Evolutionary conservation across 768 basidiomycete genomes (phyloP).

Genomic region (Cystobasidium tubakii): DNA sequence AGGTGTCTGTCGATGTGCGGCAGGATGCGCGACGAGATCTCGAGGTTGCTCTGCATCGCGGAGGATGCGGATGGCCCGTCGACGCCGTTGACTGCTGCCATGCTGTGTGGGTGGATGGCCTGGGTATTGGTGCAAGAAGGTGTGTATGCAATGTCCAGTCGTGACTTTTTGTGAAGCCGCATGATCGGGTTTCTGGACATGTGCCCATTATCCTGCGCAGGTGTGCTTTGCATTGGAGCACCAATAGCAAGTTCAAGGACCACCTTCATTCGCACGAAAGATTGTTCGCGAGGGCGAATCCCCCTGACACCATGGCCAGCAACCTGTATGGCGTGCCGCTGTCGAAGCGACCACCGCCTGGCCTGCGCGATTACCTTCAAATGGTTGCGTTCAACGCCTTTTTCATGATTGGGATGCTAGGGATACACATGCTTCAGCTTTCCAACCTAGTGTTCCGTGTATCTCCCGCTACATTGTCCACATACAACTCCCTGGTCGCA

Average conservation of each 20-base stretch:
- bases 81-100: slow-evolving; percentile 6
- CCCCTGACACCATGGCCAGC: background rate
- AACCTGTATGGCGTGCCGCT: slow-evolving; percentile 7
- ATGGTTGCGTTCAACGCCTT: slow-evolving; percentile 22
- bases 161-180: background rate
- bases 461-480: background rate
- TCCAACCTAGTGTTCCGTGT: slow-evolving; percentile 6
- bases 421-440: slow-evolving; percentile 20
- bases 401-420: slow-evolving; percentile 19
- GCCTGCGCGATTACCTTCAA: slow-evolving; percentile 9
- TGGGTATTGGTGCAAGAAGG: background rate
- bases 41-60: slow-evolving; percentile 48
- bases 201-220: too few species aligned
- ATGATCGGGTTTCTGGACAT: too few species aligned
- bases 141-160: background rate
- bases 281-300: background rate
- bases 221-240: too few species aligned
- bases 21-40: slow-evolving; percentile 83
- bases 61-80: slow-evolving; percentile 6
- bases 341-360: slow-evolving; percentile 9
- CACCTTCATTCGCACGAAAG: background rate
- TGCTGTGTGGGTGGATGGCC: background rate
- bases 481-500: background rate
- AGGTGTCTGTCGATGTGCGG: slow-evolving; percentile 92
- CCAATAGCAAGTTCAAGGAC: background rate